phyloP scores from a whole-genome alignment of 1,139 yeast genomes.

The Diutina ranongensis region DNA sequence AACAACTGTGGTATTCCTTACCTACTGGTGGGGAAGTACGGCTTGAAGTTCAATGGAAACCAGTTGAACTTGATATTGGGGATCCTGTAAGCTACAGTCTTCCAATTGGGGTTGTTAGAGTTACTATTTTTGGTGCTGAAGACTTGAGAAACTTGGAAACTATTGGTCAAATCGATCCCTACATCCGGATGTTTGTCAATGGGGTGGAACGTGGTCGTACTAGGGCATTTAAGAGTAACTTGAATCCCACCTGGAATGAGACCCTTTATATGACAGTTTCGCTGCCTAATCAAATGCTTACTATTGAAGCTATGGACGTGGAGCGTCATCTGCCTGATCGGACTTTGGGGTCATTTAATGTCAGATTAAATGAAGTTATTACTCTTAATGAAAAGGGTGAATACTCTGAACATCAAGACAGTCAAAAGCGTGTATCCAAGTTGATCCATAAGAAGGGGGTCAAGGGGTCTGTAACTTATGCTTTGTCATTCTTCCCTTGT shows the following conservation, averaged over 20 bases:
- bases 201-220: slow-evolving; percentile 75
- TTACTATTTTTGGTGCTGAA: slow-evolving; percentile 58
- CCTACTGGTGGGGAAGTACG: slow-evolving; percentile 63
- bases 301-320: slow-evolving; percentile 87
- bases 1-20: slow-evolving; percentile 64
- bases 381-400: slow-evolving; percentile 55
- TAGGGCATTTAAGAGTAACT: slow-evolving; percentile 49
- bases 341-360: slow-evolving; percentile 71
- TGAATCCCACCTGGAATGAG: slow-evolving; percentile 81
- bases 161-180: slow-evolving; percentile 89
- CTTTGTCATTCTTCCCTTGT: slow-evolving; percentile 72
- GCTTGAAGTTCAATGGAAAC: slow-evolving; percentile 70
- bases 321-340: slow-evolving; percentile 71
- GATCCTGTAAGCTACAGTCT: slow-evolving; percentile 54
- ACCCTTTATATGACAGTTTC: slow-evolving; percentile 71
- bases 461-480: slow-evolving; percentile 67
- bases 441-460: slow-evolving; percentile 66
- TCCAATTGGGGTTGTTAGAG: slow-evolving; percentile 85
- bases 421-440: slow-evolving; percentile 45
- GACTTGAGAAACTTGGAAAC: slow-evolving; percentile 76
- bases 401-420: slow-evolving; percentile 49
- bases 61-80: slow-evolving; percentile 62
- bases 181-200: slow-evolving; percentile 67
- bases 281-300: slow-evolving; percentile 68
- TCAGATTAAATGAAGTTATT: slow-evolving; percentile 57